These are phyloP conservation scores for Falciphora oryzae DNA, from an alignment of 2,329 filamentous ascomycete species.

Conservation along the genomic window DNA sequence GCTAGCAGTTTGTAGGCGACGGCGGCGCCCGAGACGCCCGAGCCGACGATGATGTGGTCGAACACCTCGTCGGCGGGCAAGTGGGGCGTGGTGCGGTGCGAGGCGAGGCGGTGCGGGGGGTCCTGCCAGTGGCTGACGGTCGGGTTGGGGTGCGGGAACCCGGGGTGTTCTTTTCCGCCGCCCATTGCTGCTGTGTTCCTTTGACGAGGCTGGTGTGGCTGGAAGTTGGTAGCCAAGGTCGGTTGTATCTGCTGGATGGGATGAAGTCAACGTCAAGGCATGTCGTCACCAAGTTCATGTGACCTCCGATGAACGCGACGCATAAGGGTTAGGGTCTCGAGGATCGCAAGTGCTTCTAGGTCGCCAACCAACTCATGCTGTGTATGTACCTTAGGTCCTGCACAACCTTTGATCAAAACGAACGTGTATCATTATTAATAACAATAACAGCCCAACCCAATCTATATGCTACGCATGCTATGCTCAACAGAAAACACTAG, in stretches of 20 bases:
- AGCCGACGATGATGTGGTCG: slow-evolving; percentile 31
- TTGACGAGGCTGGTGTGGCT: background rate
- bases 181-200: slow-evolving; percentile 5
- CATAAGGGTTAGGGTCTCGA: background rate
- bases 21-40: slow-evolving; percentile 29
- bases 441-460: background rate
- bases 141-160: slow-evolving; percentile 26
- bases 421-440: background rate
- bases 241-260: background rate
- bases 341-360: no score
- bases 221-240: no score
- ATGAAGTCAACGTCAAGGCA: background rate
- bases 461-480: background rate
- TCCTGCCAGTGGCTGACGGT: slow-evolving; percentile 26
- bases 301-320: background rate
- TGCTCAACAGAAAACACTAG: no score
- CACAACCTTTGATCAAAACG: background rate
- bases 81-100: slow-evolving; percentile 14
- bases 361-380: no score
- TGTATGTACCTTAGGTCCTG: no score
- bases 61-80: slow-evolving; percentile 5
- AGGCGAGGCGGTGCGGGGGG: slow-evolving; percentile 18
- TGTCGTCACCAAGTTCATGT: background rate
- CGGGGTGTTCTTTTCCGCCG: slow-evolving; percentile 7
- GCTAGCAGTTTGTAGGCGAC: slow-evolving; percentile 25